Evolutionary conservation across 1,139 yeast genomes (phyloP).

Genomic region (Meyerozyma elateridarum): DNA sequence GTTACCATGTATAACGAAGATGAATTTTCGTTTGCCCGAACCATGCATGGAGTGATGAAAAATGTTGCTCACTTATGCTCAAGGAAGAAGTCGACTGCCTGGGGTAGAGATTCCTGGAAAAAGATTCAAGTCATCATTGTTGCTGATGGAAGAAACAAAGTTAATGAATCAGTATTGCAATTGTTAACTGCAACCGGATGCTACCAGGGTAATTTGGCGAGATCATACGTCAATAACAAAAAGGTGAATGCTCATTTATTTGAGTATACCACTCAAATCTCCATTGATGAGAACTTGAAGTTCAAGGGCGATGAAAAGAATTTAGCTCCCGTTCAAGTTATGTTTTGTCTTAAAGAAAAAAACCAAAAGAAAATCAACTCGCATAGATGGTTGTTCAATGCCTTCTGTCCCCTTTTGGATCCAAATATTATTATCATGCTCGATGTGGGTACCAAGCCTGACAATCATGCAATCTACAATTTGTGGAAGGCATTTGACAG

Average conservation of each 20-base stretch:
- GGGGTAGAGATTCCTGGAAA: conserved; percentile 98
- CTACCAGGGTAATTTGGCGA: conserved; percentile 93
- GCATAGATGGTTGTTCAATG: conserved; percentile 93
- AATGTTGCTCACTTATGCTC: conserved; percentile 84
- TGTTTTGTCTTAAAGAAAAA: conserved; percentile 84
- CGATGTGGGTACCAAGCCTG: conserved; percentile 93
- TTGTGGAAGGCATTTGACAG: conserved; percentile 96
- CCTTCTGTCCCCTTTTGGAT: conserved; percentile 82
- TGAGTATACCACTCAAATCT: conserved; percentile 89
- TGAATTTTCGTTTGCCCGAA: conserved; percentile 80
- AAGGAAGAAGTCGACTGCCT: conserved; percentile 71
- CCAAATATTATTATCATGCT: conserved; percentile 82
- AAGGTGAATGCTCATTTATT: conserved; percentile 89
- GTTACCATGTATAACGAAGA: conserved; percentile 93
- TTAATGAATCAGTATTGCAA: conserved; percentile 76
- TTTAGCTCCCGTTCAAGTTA: conserved; percentile 85
- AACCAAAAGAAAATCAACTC: conserved; percentile 90
- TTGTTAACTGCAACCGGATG: conserved; percentile 90
- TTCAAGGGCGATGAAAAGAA: conserved; percentile 77
- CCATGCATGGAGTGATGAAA: conserved; percentile 89
- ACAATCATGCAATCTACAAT: conserved; percentile 77
- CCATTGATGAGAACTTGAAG: conserved; percentile 77
- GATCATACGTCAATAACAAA: conserved; percentile 85
- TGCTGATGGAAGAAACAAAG: conserved; percentile 89
- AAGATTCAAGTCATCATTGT: conserved; percentile 86